A percentile compares a stretch with the other conserved stretches of the same genome.
Evolutionary conservation across 371 early-diverging fungal species (phyloP).

Genomic region (Haplosporangium sp.): DNA sequence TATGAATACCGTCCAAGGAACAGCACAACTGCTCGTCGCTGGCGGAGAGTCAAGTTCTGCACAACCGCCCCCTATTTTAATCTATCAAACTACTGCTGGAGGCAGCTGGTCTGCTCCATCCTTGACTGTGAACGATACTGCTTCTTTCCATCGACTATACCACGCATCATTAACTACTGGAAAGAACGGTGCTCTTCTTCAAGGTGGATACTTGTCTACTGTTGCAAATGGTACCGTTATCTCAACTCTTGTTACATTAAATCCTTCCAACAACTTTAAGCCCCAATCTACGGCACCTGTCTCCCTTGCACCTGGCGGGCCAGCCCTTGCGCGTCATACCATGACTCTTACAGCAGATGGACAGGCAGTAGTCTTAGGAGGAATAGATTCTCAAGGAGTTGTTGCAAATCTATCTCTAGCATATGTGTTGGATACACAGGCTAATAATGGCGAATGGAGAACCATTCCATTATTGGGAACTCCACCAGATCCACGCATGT

Average conservation of each 20-base stretch:
- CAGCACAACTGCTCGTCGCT: slow-evolving; percentile 35
- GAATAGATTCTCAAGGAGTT: slow-evolving; percentile 29
- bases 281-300: slow-evolving; percentile 29
- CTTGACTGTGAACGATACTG: slow-evolving; percentile 31
- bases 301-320: slow-evolving; percentile 22
- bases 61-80: slow-evolving; percentile 11
- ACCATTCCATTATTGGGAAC: slow-evolving; percentile 17
- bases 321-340: slow-evolving; percentile 45
- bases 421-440: slow-evolving; percentile 37
- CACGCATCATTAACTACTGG: slow-evolving; percentile 37
- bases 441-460: slow-evolving; percentile 24
- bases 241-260: slow-evolving; percentile 25
- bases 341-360: slow-evolving; percentile 46
- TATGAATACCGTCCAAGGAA: slow-evolving; percentile 24
- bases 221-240: slow-evolving; percentile 31
- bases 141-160: slow-evolving; percentile 25
- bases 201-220: slow-evolving; percentile 35
- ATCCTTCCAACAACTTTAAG: slow-evolving; percentile 22
- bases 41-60: slow-evolving; percentile 37
- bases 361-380: slow-evolving; percentile 41
- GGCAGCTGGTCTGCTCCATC: slow-evolving; percentile 43
- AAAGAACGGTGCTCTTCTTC: slow-evolving; percentile 42
- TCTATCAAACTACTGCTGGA: slow-evolving; percentile 17
- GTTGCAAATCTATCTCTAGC: slow-evolving; percentile 38
- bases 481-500: slow-evolving; percentile 46